Percentiles rank a stretch among this genome's conserved stretches.
Evolutionary conservation across 2,329 filamentous ascomycete genomes (phyloP).

Genomic region (Rutstroemia sp.): DNA sequence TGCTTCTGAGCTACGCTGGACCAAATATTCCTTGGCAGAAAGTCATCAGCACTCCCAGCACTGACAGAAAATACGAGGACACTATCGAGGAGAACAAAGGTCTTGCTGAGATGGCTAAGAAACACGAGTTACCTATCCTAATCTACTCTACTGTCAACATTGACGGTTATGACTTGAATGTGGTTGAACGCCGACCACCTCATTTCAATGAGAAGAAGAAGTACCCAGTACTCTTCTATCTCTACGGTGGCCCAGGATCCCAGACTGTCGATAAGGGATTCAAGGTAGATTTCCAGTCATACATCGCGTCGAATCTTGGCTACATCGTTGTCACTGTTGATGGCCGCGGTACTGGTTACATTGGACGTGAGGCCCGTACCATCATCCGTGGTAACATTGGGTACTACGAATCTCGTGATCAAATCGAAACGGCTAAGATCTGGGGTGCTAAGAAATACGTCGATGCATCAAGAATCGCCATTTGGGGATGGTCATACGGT

Average conservation of each 20-base stretch:
- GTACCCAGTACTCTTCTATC: slow-evolving; percentile 90
- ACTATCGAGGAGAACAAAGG: slow-evolving; percentile 70
- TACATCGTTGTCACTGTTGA: slow-evolving; percentile 96
- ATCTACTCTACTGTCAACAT: slow-evolving; percentile 81
- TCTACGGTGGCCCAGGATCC: slow-evolving; percentile 92
- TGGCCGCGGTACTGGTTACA: slow-evolving; percentile 84
- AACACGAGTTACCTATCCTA: slow-evolving; percentile 75
- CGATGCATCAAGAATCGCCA: slow-evolving; percentile 73
- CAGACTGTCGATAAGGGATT: slow-evolving; percentile 80
- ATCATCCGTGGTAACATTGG: slow-evolving; percentile 79
- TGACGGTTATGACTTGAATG: slow-evolving; percentile 64
- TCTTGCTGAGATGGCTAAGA: slow-evolving; percentile 61
- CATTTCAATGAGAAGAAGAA: slow-evolving; percentile 78
- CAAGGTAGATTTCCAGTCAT: slow-evolving; percentile 81
- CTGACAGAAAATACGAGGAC: slow-evolving; percentile 55
- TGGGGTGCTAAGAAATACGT: slow-evolving; percentile 80
- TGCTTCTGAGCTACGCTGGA: slow-evolving; percentile 75
- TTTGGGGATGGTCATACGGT: slow-evolving; percentile 98
- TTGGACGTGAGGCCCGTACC: slow-evolving; percentile 76
- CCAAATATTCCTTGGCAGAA: slow-evolving; percentile 88
- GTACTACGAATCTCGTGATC: slow-evolving; percentile 76
- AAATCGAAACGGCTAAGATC: slow-evolving; percentile 81
- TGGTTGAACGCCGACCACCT: slow-evolving; percentile 79
- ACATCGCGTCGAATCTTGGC: slow-evolving; percentile 74
- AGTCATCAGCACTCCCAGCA: slow-evolving; percentile 75